Conservation (phyloP, 1,284 basidiomycete species). For the Filobasidium uniguttulatum region DNA sequence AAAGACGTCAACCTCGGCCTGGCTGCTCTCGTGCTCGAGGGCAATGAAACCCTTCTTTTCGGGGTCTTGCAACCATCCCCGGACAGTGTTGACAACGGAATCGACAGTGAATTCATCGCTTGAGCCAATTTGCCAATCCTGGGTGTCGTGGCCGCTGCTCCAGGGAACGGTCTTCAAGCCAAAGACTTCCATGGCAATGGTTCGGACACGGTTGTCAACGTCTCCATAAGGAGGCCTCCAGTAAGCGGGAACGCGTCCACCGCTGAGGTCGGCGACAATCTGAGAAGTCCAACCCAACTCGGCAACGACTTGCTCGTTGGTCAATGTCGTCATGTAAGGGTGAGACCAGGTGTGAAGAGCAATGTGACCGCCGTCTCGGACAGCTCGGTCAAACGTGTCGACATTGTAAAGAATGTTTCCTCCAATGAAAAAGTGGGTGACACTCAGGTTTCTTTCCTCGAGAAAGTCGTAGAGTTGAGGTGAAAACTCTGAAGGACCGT, state of each 20-base stretch:
- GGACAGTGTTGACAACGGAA: conserved; percentile 11
- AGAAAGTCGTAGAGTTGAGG: conserved; percentile 42
- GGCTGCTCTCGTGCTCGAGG: conserved; percentile 68
- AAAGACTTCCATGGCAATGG: conserved; percentile 39
- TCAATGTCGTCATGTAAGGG: conserved; percentile 40
- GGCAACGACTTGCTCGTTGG: conserved; percentile 44
- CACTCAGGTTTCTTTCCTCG: conserved; percentile 39
- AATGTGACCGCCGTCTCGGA: conserved; percentile 6
- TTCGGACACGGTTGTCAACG: conserved; percentile 40
- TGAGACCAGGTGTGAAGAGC: conserved; percentile 43
- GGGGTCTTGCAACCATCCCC: conserved; percentile 38
- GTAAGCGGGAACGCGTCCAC: conserved; percentile 31
- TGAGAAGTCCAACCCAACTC: conserved; percentile 42
- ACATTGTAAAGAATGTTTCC: conserved; percentile 25
- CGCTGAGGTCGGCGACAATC: conserved; percentile 32
- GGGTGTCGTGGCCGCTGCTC: conserved; percentile 29
- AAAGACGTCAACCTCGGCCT: conserved; percentile 52
- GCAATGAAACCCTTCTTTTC: conserved; percentile 62
- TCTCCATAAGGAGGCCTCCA: conserved; percentile 23
- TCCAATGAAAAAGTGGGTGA: conserved; percentile 48
- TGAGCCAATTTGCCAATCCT: conserved; percentile 34
- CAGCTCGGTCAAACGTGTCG: conserved; percentile 12
- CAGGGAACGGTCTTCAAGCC: conserved; percentile 34
- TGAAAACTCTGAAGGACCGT: conserved; percentile 42
- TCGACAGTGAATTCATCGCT: conserved; percentile 21